Evolutionary conservation across 257 asterid genomes (phyloP), one percentile per base, ranked within the genome.

Genomic region (Gentiana dahurica): DNA sequence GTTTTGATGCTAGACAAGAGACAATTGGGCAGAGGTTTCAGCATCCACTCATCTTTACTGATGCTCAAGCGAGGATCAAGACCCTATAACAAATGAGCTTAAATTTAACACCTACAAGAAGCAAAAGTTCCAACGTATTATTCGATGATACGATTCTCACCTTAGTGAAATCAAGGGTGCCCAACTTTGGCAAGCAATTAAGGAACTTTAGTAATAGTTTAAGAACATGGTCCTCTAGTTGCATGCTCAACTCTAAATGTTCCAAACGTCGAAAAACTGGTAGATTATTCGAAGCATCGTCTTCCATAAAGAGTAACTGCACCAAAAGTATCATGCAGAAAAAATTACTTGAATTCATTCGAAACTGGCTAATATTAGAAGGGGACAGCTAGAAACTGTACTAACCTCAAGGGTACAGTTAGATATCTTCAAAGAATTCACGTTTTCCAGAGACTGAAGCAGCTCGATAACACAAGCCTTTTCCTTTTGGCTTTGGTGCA

Each of bases 161-260:
- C 82, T 77, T 71, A 34, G 68, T 49, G 56, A 81, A 60, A 54
- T 60, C 56, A 47, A 81, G 76, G n/a, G 62, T 64, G 59, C 77
- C 73, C 58, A 81, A 51, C 49, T 70, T 77, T n/a, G 84, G 84
- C 36, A 70, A 39, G 67, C 49, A 57, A 10, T 32, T 67, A 11
- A 77, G 72, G 65, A 80, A 67, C 60, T 74, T 63, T 53, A 69
- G 65, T 57, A 80, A 46, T 35, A 45, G 59, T 58, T 68, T 59
- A 41, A 63, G 53, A 36, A 60, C 54, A 47, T 51, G 63, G 6
- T 56, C 64, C 49, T 68, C 76, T 45, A 73, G 55, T 53, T 68
- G 61, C 66, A 41, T 73, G 63, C 68, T 77, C 73, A 77, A 43
- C 76, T 77, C 78, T 62, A 77, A 69, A 49, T 63, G 75, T 12